Percentiles rank a stretch among this genome's conserved stretches.
Conservation (phyloP, 306 rosid species). For the Hylodesmum podocarpum region DNA sequence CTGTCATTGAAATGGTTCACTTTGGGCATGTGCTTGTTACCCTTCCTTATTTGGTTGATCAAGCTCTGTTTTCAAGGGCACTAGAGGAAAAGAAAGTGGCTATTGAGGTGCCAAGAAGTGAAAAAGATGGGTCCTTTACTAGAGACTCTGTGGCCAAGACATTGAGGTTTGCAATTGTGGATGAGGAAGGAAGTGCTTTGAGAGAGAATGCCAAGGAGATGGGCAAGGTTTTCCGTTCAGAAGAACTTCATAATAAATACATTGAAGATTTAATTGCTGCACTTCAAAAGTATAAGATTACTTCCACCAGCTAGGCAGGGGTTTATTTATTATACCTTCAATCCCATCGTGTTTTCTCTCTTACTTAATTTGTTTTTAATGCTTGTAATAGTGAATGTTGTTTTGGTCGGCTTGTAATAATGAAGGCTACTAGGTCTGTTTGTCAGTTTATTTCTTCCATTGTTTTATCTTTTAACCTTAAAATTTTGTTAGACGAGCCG, state of each 20-base stretch:
- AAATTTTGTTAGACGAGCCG: neutral
- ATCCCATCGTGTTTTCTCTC: neutral
- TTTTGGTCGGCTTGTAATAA: neutral
- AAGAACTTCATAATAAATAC: slow-evolving; percentile 25
- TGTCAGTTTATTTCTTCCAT: too few relatives aligned
- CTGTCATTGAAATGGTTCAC: slow-evolving; percentile 47
- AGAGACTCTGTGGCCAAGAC: slow-evolving; percentile 27
- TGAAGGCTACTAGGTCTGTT: neutral
- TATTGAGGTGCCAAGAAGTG: slow-evolving; percentile 28
- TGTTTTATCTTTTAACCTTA: neutral
- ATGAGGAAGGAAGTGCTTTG: slow-evolving; percentile 18
- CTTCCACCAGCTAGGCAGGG: neutral
- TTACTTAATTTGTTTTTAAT: neutral
- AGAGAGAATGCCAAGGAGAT: slow-evolving; percentile 35
- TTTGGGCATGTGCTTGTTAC: slow-evolving; percentile 49
- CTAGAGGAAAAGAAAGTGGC: slow-evolving; percentile 40
- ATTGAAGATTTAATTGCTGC: slow-evolving; percentile 21
- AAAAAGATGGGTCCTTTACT: slow-evolving; percentile 28
- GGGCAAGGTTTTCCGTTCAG: slow-evolving; percentile 26
- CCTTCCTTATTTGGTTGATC: slow-evolving; percentile 42
- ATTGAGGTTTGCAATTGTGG: slow-evolving; percentile 31
- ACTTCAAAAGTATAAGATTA: slow-evolving; percentile 10
- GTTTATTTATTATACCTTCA: neutral
- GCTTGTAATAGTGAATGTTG: neutral
- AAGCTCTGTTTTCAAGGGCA: slow-evolving; percentile 35